Conservation (phyloP, 1,284 basidiomycete species). For the Apiotrichum gracile region DNA sequence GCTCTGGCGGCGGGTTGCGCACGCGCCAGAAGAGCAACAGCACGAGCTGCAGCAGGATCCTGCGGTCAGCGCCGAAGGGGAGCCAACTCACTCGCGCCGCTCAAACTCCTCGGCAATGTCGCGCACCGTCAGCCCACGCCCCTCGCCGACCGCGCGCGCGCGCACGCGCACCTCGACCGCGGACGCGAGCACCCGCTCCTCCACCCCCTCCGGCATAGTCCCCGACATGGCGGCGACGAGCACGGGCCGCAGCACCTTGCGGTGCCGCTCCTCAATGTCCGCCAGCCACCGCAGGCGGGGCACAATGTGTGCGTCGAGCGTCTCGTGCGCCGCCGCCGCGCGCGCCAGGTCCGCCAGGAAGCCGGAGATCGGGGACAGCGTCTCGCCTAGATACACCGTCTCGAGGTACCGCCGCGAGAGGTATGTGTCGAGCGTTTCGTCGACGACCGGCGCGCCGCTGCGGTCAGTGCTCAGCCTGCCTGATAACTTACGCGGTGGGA, state of each 20-base stretch:
- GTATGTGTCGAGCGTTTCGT: constrained; percentile 16
- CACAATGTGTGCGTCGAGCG: background rate
- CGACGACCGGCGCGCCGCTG: constrained; percentile 3
- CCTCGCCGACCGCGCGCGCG: constrained; percentile 22
- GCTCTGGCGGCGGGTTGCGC: background rate
- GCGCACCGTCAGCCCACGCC: constrained; percentile 12
- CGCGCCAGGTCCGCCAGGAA: constrained; percentile 25
- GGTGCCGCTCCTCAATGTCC: constrained; percentile 27
- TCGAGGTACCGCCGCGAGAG: constrained; percentile 32
- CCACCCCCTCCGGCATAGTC: constrained; percentile 6
- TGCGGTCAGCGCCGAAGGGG: constrained; percentile 6
- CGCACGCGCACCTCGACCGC: constrained; percentile 21
- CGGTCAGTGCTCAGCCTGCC: constrained; percentile 19
- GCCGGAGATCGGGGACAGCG: constrained; percentile 25
- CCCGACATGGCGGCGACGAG: constrained; percentile 1
- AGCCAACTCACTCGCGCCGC: constrained; percentile 32
- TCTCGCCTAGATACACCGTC: constrained; percentile 36
- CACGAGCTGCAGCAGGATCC: constrained; percentile 35
- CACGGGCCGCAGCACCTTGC: constrained; percentile 21
- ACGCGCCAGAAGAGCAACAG: constrained; percentile 25
- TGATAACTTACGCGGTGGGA: constrained; percentile 21
- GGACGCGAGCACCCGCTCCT: constrained; percentile 16
- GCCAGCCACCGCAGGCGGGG: background rate
- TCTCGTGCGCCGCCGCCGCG: background rate
- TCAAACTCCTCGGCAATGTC: constrained; percentile 31